phyloP scores from a whole-genome alignment of 1,284 basidiomycete species.

The Heimioporus retisporus region DNA sequence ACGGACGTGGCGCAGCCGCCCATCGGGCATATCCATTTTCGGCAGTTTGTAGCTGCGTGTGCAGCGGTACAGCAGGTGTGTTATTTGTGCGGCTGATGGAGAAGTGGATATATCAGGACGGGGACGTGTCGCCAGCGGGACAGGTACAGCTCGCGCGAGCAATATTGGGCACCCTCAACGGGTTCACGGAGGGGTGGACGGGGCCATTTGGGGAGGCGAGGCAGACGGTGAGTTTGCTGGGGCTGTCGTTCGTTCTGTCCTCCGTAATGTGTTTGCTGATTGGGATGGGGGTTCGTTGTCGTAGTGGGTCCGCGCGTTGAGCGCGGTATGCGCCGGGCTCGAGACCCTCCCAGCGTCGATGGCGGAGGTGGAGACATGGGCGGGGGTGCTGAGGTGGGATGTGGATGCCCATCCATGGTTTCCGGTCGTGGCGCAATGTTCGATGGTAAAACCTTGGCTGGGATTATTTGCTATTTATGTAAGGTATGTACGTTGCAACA shows the following conservation, averaged over 20 bases:
- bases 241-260: not conserved
- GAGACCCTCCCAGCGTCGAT: not conserved
- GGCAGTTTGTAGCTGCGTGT: conserved; percentile 52
- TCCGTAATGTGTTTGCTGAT: too few species aligned
- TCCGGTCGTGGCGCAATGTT: not conserved
- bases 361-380: not conserved
- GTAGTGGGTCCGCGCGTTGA: not conserved
- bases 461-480: too few species aligned
- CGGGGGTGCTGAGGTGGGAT: not conserved
- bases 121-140: not conserved
- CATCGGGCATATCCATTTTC: conserved; percentile 56
- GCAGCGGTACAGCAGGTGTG: conserved; percentile 47
- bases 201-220: not conserved
- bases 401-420: not conserved
- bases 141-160: not conserved
- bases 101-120: not conserved
- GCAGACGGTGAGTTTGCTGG: not conserved
- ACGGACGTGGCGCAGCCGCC: conserved; percentile 52
- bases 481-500: too few species aligned
- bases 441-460: too few species aligned
- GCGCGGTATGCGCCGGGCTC: not conserved
- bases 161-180: not conserved
- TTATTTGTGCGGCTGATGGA: not conserved
- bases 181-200: not conserved
- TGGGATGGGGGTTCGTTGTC: too few species aligned